Evolutionary conservation across 2,329 filamentous ascomycete genomes (phyloP).

Genomic region (Colletotrichum navitas): DNA sequence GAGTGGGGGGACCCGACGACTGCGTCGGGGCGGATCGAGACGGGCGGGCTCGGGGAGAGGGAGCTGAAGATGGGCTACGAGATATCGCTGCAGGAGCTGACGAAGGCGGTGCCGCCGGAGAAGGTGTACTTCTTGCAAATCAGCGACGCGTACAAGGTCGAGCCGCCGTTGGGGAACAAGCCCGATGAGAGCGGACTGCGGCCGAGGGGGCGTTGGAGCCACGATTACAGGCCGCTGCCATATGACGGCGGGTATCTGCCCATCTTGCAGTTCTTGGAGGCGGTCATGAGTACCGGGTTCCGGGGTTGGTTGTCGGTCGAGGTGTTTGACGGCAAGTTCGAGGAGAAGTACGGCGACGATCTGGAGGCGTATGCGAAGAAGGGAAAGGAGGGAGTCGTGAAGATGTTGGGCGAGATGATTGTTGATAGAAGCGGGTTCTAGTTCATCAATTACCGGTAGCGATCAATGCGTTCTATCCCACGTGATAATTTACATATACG

Average conservation of each 20-base stretch:
- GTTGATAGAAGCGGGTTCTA: slow-evolving; percentile 22
- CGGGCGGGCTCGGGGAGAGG: slow-evolving; percentile 51
- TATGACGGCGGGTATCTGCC: slow-evolving; percentile 80
- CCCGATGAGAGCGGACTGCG: slow-evolving; percentile 65
- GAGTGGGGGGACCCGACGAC: slow-evolving; percentile 82
- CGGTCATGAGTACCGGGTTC: slow-evolving; percentile 77
- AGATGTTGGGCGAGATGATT: slow-evolving; percentile 34
- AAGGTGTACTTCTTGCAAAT: slow-evolving; percentile 84
- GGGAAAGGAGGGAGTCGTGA: slow-evolving; percentile 39
- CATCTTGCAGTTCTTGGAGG: slow-evolving; percentile 72
- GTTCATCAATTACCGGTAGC: no score
- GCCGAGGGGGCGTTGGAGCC: slow-evolving; percentile 77
- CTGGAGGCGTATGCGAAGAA: slow-evolving; percentile 46
- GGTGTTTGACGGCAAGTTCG: slow-evolving; percentile 57
- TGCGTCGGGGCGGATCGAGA: slow-evolving; percentile 68
- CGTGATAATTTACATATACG: not conserved
- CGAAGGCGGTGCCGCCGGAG: slow-evolving; percentile 69
- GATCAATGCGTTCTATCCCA: no score
- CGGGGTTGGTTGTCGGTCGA: slow-evolving; percentile 77
- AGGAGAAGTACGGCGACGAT: slow-evolving; percentile 49
- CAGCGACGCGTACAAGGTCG: slow-evolving; percentile 77
- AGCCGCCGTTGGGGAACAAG: slow-evolving; percentile 65
- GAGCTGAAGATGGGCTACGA: slow-evolving; percentile 65
- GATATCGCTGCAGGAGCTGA: slow-evolving; percentile 68
- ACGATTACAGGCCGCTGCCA: slow-evolving; percentile 76